Base-by-base conservation (phyloP, 306 rosid species). In the Rosa persica region DNA sequence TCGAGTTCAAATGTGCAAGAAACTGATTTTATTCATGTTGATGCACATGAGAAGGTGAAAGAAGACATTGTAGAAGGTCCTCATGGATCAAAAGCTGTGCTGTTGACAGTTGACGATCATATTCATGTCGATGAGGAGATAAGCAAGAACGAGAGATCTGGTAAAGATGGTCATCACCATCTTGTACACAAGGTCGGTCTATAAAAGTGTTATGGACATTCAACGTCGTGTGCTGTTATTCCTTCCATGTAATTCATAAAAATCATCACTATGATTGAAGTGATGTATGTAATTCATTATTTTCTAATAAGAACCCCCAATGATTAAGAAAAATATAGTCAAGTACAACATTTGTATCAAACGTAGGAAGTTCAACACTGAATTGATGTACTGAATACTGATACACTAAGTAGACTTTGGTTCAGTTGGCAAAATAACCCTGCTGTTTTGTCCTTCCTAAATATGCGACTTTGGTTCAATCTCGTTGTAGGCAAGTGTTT, bases 51-150 rank as follows among this genome's bases (percentile, higher is more conserved):
- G 72, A 86, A 68, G 72, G 77, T 88, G 2, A 84, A 78, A 12
- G 93, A 87, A 79, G 84, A 84, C 57, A 42, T 86, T 20, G 77
- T 83, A 44, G 86, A 83, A 10, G 91, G 93, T 12, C 92, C 93
- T n/a, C 82, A 82, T 55, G 97, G 98, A 61, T 25, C 17, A 23
- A 12, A 85, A 46, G 62, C 84, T 4, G 87, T 83, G 13, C 78
- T 79, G 16, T 39, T 89, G 20, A 42, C 93, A 0, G 77, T 90
- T 40, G 92, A 92, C 49, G 97, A 94, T 67, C 95, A 90, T 44
- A 83, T 90, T 19, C 92, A 82, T 36, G 15, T 89, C 3, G 88
- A 86, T 8, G 91, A 81, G 76, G 81, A 62, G 69, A 80, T 85
- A 34, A 80, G 22, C 43, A 89, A 91, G 86, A 78, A 23, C 0